These are phyloP conservation scores for Carex littledalei DNA, from an alignment of 176 grass and related monocot genomes.

Conservation along the genomic window DNA sequence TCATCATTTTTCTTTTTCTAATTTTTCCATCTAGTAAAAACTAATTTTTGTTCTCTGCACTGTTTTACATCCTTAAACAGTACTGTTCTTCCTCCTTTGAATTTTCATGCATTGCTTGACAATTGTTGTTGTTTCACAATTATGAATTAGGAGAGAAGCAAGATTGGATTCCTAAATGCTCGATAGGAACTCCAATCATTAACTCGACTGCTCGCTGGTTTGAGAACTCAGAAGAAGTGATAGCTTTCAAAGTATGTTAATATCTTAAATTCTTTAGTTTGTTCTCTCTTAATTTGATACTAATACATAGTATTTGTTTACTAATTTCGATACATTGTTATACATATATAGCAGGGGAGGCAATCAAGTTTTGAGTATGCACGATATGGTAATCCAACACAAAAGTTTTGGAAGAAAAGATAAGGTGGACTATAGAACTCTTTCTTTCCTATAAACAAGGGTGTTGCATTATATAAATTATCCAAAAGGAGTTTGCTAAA, in stretches of 20 bases:
- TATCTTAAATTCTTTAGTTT: background rate
- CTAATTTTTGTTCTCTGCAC: background rate
- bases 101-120: background rate
- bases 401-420: constrained; percentile 91
- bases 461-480: background rate
- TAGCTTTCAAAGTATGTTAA: constrained; percentile 48
- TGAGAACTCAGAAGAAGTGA: constrained; percentile 82
- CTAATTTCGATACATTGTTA: no score
- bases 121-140: background rate
- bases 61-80: background rate
- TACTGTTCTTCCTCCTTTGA: background rate
- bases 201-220: constrained; percentile 96
- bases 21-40: background rate
- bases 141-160: constrained; percentile 6
- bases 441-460: background rate
- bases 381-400: constrained; percentile 95
- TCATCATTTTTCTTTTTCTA: background rate
- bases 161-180: background rate
- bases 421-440: constrained; percentile 22
- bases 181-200: constrained; percentile 57
- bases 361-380: constrained; percentile 86
- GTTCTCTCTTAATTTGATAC: background rate
- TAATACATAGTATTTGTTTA: background rate
- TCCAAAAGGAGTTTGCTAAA: background rate
- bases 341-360: constrained; percentile 58